phyloP scores from a whole-genome alignment of 2,329 filamentous ascomycete species.

The Coniochaeta pulveracea region DNA sequence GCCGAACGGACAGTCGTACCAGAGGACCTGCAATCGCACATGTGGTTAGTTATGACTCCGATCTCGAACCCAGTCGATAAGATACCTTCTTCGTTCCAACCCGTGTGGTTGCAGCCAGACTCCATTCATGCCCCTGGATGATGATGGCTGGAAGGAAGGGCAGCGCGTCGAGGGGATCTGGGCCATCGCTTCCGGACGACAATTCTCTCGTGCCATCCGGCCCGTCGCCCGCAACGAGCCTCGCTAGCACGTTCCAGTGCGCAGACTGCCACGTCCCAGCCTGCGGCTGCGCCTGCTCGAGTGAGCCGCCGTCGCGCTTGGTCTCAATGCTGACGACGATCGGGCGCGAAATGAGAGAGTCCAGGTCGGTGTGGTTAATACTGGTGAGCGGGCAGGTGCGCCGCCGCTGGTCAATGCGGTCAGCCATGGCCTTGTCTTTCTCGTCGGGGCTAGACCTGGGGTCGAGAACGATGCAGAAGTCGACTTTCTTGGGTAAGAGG shows the following conservation, averaged over 20 bases:
- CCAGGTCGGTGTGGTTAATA: neutral
- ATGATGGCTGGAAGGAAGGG: too few relatives aligned
- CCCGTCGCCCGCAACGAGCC: neutral
- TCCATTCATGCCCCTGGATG: neutral
- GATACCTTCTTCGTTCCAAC: neutral
- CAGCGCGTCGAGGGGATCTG: too few relatives aligned
- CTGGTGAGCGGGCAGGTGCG: neutral
- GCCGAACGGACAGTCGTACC: neutral
- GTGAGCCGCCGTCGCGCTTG: neutral
- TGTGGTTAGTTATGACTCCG: neutral
- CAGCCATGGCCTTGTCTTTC: neutral
- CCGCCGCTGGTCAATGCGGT: neutral
- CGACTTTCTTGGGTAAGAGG: neutral
- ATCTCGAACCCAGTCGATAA: neutral
- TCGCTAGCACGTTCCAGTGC: neutral
- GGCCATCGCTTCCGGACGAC: neutral
- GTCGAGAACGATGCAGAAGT: neutral
- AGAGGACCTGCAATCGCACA: neutral
- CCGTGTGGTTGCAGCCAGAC: neutral
- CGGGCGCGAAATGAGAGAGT: neutral
- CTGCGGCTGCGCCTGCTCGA: neutral
- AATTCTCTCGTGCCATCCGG: neutral
- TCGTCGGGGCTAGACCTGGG: neutral
- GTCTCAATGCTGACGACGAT: neutral
- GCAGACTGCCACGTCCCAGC: neutral